Conservation (phyloP, 73 alveolate species). For the Symbiodinium natans region DNA sequence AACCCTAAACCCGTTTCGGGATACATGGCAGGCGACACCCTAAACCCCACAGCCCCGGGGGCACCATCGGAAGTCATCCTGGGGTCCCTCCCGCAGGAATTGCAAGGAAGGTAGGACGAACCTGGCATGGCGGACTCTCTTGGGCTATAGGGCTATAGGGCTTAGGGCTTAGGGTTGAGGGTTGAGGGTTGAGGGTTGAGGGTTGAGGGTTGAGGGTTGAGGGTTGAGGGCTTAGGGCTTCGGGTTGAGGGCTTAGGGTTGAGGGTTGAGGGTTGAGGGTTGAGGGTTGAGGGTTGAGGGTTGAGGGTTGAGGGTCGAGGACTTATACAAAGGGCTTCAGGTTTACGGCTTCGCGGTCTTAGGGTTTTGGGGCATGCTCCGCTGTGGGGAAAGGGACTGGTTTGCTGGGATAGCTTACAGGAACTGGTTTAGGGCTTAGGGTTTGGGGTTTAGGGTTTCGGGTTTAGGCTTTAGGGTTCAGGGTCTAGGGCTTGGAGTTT, state of each 20-base stretch:
- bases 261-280: not conserved
- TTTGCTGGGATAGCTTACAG: not conserved
- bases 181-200: not conserved
- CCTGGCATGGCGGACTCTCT: not conserved
- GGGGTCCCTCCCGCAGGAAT: not conserved
- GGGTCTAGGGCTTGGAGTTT: not conserved
- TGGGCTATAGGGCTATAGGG: not conserved
- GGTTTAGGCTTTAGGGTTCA: not conserved
- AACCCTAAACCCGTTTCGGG: too few species aligned
- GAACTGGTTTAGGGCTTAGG: not conserved
- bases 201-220: not conserved
- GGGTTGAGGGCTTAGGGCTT: too few species aligned
- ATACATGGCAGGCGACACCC: too few species aligned
- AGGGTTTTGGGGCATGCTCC: too few species aligned
- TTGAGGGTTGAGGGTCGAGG: not conserved
- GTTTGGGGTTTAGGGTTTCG: not conserved
- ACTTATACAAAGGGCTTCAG: not conserved
- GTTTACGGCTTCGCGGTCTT: too few species aligned
- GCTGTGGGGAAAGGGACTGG: not conserved
- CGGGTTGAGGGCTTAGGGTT: not conserved
- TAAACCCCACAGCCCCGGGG: not conserved
- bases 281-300: not conserved
- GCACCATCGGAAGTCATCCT: not conserved
- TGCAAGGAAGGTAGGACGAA: slow-evolving; percentile 18
- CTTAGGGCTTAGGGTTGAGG: not conserved